Percentiles rank a stretch among this genome's conserved stretches.
These are phyloP conservation scores for Cairneyella variabilis DNA, from an alignment of 495 filamentous ascomycete species.

Conservation along the genomic window DNA sequence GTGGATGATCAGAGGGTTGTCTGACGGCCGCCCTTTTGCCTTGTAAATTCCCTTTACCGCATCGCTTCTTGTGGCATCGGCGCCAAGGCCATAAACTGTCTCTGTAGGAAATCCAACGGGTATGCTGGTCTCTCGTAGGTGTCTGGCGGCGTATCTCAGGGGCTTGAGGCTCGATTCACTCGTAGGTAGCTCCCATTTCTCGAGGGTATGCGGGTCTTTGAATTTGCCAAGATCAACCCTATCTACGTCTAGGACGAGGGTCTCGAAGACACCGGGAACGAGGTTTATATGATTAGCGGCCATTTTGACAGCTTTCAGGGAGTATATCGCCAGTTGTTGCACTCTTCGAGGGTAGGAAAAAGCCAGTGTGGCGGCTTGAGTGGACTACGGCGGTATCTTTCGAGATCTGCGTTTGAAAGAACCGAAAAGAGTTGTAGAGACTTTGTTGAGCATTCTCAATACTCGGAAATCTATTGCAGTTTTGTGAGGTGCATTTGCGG, in stretches of 20 bases:
- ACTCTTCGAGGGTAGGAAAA: conserved; percentile 3
- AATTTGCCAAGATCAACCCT: conserved; percentile 18
- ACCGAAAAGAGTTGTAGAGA: too few species aligned
- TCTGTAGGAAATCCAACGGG: conserved; percentile 97
- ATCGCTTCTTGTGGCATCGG: conserved; percentile 78
- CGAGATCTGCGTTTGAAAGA: conserved; percentile 25
- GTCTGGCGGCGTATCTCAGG: conserved; percentile 20
- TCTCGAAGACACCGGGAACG: conserved; percentile 11
- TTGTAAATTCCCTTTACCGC: conserved; percentile 91
- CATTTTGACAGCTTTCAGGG: conserved; percentile 11
- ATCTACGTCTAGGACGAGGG: conserved; percentile 17
- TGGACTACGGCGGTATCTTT: conserved; percentile 19
- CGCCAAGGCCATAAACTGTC: conserved; percentile 95
- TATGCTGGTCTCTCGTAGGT: conserved; percentile 17
- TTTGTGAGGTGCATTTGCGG: too few species aligned
- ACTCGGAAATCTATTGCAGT: too few species aligned
- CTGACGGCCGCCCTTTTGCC: conserved; percentile 83
- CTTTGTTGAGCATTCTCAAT: too few species aligned
- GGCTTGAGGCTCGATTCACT: conserved; percentile 6
- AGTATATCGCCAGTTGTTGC: background rate
- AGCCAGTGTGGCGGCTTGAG: conserved; percentile 19
- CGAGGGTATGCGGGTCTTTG: conserved; percentile 11
- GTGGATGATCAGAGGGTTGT: conserved; percentile 96
- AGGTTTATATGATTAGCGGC: conserved; percentile 1
- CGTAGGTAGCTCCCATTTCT: conserved; percentile 22